Base-by-base conservation (phyloP, 1,139 yeast genomes). In the Kurtzmaniella quercitrusa region DNA sequence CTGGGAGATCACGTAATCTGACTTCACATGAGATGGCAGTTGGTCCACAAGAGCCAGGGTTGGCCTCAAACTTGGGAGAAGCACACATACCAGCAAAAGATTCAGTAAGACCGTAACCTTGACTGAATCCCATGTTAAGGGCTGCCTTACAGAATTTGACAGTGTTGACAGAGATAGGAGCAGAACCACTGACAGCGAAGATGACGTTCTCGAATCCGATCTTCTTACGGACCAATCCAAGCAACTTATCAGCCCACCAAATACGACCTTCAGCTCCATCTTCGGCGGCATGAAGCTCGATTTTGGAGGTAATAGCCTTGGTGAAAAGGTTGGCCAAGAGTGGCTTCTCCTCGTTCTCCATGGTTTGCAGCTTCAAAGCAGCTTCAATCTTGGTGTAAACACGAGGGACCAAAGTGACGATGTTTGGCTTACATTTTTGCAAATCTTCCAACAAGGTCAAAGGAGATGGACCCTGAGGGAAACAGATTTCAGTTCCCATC, bases 81-180 rank as follows among this genome's bases (percentile, higher is more conserved):
- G 76, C 55, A 42, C 77, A 67, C 43, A 79, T 59, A 12, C 89
- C 91, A 4, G 88, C 86, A 62, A 81, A 80, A 1, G 86, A 69
- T 59, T 86, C 95, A 3, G 94, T 86, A 47, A 83, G 67, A 1
- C 95, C 95, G 58, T 85, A 86, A 18, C 94, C 94, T 62, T 85
- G 91, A 31, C 70, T 60, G 44, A 85, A 57, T 18, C 84, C 85
- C 44, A 76, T 59, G 42, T 77, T 78, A 37, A 85, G 68, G 1
- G 82, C 74, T n/a, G 81, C 78, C 56, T 77, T 81, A 55, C 86
- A 63, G 57, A 84, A 85, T 43, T 68, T 62, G 40, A 82, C 65
- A 10, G 88, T 81, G 33, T 76, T 79, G 17, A 75, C 70, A 18
- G 85, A 66, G 45, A 86, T 77, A 17, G 95, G 94, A 3, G 95